Conservation (phyloP, 2,329 filamentous ascomycete species). For the Piedraia hortae region DNA sequence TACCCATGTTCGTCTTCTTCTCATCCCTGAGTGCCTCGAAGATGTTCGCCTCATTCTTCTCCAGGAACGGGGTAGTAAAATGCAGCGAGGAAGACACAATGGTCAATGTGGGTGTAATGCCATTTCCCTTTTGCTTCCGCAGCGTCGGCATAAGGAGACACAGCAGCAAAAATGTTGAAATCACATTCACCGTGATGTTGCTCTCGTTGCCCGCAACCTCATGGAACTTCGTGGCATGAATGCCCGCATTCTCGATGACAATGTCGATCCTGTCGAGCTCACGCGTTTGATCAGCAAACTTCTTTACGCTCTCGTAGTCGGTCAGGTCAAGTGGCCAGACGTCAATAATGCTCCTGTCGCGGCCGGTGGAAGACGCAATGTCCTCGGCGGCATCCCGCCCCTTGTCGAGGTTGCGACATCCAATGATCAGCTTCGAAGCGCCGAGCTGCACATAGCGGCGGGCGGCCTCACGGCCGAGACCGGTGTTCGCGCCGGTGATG, state of each 20-base stretch:
- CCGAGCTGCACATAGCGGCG: constrained; percentile 17
- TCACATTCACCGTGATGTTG: constrained; percentile 25
- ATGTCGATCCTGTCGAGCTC: constrained; percentile 12
- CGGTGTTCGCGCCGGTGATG: constrained; percentile 22
- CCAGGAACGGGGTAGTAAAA: constrained; percentile 11
- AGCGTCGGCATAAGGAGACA: constrained; percentile 25
- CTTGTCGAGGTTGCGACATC: constrained; percentile 17
- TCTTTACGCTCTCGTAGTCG: constrained; percentile 14
- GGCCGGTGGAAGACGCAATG: constrained; percentile 13
- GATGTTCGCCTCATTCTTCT: constrained; percentile 13
- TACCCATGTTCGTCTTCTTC: constrained; percentile 13
- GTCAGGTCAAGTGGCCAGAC: constrained; percentile 21
- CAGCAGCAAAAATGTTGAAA: constrained; percentile 24
- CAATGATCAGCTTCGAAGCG: constrained; percentile 18
- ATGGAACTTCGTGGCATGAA: constrained; percentile 6
- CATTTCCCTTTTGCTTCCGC: constrained; percentile 13
- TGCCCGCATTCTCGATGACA: constrained; percentile 15
- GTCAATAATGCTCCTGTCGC: constrained; percentile 13
- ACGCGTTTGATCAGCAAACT: constrained; percentile 12
- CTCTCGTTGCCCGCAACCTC: constrained; percentile 20
- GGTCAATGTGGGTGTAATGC: constrained; percentile 12
- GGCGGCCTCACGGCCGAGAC: constrained; percentile 21
- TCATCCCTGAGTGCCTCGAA: constrained; percentile 15
- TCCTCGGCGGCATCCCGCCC: constrained; percentile 18
- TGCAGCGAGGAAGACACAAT: constrained; percentile 21